Percentiles rank a stretch among this genome's conserved stretches.
phyloP scores from a whole-genome alignment of 306 rosid genomes.

The Dryas drummondii region DNA sequence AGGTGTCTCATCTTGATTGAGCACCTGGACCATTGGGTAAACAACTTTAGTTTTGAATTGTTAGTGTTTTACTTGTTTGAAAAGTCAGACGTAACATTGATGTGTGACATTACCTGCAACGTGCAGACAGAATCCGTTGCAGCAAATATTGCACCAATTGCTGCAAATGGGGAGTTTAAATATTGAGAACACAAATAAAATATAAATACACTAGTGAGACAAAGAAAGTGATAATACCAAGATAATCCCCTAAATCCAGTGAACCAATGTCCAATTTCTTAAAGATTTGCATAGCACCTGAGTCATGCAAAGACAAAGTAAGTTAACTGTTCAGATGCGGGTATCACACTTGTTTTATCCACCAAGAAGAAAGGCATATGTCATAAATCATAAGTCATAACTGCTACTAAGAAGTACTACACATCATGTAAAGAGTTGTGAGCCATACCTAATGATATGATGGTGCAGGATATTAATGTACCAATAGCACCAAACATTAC shows the following conservation, averaged over 20 bases:
- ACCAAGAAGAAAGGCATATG: not conserved
- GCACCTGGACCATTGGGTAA: conserved; percentile 59
- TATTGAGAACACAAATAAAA: conserved; percentile 24
- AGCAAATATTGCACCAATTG: conserved; percentile 96
- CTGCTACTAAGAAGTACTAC: not conserved
- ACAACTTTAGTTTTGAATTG: conserved; percentile 26
- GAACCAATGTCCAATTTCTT: conserved; percentile 68
- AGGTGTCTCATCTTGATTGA: conserved; percentile 97
- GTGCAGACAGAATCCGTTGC: conserved; percentile 99
- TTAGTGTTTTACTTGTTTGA: conserved; percentile 20
- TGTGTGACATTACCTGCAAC: conserved; percentile 68
- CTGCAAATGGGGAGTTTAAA: conserved; percentile 38
- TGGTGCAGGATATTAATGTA: conserved; percentile 67
- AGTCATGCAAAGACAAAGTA: conserved; percentile 31
- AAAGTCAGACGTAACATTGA: conserved; percentile 5
- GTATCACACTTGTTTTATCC: not conserved
- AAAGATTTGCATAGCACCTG: conserved; percentile 70
- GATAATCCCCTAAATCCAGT: conserved; percentile 67
- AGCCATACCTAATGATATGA: conserved; percentile 76
- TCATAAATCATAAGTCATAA: not conserved
- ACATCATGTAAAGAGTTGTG: conserved; percentile 15
- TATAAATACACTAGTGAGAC: conserved; percentile 3
- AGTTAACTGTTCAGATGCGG: not conserved
- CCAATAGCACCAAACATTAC: conserved; percentile 88
- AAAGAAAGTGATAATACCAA: conserved; percentile 50